Evolutionary conservation across 345 rosid genomes (phyloP), one percentile per base, ranked within the genome.

Genomic region (Noccaea bulbosa): DNA sequence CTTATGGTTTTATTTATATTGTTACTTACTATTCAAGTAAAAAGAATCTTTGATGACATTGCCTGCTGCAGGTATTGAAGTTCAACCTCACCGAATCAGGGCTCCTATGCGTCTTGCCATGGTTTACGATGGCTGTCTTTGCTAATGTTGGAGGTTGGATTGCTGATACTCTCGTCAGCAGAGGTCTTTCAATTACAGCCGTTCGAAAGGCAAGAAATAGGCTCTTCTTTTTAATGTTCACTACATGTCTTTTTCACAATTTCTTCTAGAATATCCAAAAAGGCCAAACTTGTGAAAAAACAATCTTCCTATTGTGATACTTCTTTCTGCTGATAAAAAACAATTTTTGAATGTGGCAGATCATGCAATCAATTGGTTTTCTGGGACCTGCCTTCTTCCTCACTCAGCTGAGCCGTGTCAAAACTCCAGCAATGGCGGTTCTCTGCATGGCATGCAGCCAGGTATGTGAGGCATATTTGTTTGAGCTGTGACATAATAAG

Each of bases 391-490:
- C 97, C 55, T 84, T 91, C 83, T 93, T 93, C 81, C 93, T 91
- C 38, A 78, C 91, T 11, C 98, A 86, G 84, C 80, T 91, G 77
- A 89, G 96, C 79, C 80, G 79, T 61, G 87, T 93, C 78, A 87
- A 66, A 79, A 87, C 97, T 62, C 97, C 98, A 69, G 89, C 90
- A 40, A 82, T 93, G 87, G 98, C 98, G 43, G 98, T 93, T 73
- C 78, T 93, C 67, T 93, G 97, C 83, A 93, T 93, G 98, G 96
- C 98, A 54, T 91, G 97, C 82, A 87, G 97, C 81, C 98, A 93
- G 98, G 98, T 93, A 71, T 62, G 44, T 27, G 11, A 44, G 33
- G 11, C 37, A 34, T 24, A 53, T 49, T 40, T 27, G 56, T 10
- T 24, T 63, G 14, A 11, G 24, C 38, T 46, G 40, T 47, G 30